These are phyloP conservation scores for Bipolaris bicolor DNA, from an alignment of 2,329 filamentous ascomycete species.

Conservation along the genomic window DNA sequence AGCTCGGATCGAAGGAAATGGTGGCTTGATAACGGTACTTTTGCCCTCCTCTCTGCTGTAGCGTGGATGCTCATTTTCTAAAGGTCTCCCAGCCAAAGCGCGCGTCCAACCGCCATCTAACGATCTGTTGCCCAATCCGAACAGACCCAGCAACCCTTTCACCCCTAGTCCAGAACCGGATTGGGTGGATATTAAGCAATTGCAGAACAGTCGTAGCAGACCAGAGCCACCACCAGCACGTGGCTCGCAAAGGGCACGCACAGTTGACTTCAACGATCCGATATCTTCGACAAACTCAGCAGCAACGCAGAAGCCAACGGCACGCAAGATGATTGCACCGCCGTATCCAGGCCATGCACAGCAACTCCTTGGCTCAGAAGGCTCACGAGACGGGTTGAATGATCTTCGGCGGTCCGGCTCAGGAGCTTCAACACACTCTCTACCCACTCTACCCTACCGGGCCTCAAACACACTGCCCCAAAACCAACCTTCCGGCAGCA, in stretches of 20 bases:
- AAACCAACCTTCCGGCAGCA: constrained; percentile 13
- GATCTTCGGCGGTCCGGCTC: constrained; percentile 33
- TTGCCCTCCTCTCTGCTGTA: constrained; percentile 57
- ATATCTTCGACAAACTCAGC: constrained; percentile 31
- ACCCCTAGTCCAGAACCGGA: constrained; percentile 75
- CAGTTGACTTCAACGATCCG: constrained; percentile 38
- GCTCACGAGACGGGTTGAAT: constrained; percentile 21
- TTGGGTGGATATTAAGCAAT: constrained; percentile 68
- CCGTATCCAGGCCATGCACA: constrained; percentile 31
- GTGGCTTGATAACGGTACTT: constrained; percentile 67
- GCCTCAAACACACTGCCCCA: constrained; percentile 15
- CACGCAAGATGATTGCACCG: constrained; percentile 42
- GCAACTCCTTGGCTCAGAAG: constrained; percentile 32
- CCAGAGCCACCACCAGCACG: constrained; percentile 43
- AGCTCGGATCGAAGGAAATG: constrained; percentile 68
- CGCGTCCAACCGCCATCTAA: constrained; percentile 69
- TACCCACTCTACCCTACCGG: constrained; percentile 31
- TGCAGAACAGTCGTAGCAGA: constrained; percentile 24
- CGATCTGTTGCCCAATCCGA: constrained; percentile 71
- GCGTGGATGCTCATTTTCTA: constrained; percentile 32
- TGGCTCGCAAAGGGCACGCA: constrained; percentile 37
- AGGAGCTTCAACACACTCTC: constrained; percentile 40
- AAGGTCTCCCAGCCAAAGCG: constrained; percentile 76
- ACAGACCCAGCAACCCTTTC: constrained; percentile 82
- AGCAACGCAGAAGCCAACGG: constrained; percentile 24